Conservation (phyloP, 768 basidiomycete genomes). For the Candolleomyces eurysporus region DNA sequence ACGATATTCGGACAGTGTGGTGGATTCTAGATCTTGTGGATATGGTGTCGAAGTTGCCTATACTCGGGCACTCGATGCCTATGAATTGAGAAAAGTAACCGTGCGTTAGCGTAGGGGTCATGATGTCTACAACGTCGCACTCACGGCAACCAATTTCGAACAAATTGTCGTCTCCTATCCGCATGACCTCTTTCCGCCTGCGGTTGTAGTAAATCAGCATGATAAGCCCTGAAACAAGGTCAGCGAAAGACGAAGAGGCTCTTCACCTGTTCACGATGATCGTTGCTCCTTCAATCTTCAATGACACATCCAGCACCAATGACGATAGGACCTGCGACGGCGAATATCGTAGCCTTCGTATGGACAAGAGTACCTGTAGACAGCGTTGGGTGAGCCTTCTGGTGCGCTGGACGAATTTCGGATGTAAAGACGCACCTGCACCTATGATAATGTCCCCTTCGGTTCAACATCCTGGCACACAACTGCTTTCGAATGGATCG, state of each 20-base stretch:
- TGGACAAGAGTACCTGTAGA: conserved; percentile 79
- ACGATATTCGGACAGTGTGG: conserved; percentile 74
- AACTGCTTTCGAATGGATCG: conserved; percentile 86
- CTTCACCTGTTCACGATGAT: conserved; percentile 84
- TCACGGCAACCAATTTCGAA: conserved; percentile 93
- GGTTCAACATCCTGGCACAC: conserved; percentile 94
- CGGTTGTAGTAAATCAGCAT: too few relatives aligned
- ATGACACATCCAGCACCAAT: conserved; percentile 88
- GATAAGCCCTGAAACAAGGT: background rate
- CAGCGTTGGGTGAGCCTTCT: background rate
- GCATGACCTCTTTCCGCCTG: conserved; percentile 82
- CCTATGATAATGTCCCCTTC: conserved; percentile 92
- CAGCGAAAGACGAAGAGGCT: background rate
- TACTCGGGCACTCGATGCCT: conserved; percentile 80
- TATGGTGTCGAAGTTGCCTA: conserved; percentile 86
- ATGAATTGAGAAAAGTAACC: conserved; percentile 26
- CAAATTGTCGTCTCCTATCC: conserved; percentile 89
- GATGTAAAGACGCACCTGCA: conserved; percentile 44
- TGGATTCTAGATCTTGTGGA: conserved; percentile 82
- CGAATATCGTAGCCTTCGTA: conserved; percentile 91
- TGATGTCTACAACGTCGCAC: conserved; percentile 27
- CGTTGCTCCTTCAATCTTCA: conserved; percentile 85
- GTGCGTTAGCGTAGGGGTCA: background rate
- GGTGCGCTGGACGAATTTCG: background rate
- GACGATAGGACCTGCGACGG: conserved; percentile 85